Evolutionary conservation across 2,329 filamentous ascomycete species (phyloP).

Genomic region (Thielaviopsis cerberus): DNA sequence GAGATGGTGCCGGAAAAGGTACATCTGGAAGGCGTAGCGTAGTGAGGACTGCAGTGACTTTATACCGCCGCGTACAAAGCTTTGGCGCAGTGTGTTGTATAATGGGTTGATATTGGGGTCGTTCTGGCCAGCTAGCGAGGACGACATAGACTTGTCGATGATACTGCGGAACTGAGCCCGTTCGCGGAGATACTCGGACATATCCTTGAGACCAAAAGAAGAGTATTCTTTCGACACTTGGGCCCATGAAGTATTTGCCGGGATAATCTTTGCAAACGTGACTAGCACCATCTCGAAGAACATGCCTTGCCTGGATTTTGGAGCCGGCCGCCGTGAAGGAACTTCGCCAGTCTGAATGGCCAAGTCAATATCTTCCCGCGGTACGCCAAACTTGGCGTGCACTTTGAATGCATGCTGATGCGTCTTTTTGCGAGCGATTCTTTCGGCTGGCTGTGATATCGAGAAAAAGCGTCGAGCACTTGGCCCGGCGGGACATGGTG

Average conservation of each 20-base stretch:
- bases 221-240: slow-evolving; percentile 10
- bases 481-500: background rate
- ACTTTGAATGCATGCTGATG: slow-evolving; percentile 1
- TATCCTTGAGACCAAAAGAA: slow-evolving; percentile 16
- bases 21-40: slow-evolving; percentile 48
- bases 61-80: slow-evolving; percentile 36
- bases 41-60: slow-evolving; percentile 38
- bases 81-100: slow-evolving; percentile 39
- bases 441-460: background rate
- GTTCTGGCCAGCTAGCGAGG: slow-evolving; percentile 22
- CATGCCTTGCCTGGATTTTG: slow-evolving; percentile 8
- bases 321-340: background rate
- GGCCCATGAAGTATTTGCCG: slow-evolving; percentile 8
- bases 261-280: slow-evolving; percentile 8
- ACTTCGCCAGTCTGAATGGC: slow-evolving; percentile 8
- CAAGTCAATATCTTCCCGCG: background rate
- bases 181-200: slow-evolving; percentile 26
- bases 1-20: slow-evolving; percentile 38
- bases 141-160: slow-evolving; percentile 27
- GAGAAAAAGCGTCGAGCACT: background rate
- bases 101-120: slow-evolving; percentile 27
- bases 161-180: slow-evolving; percentile 25
- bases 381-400: background rate
- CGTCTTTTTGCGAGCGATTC: background rate
- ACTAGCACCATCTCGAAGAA: slow-evolving; percentile 12